Evolutionary conservation across 352 stramenopile species (phyloP).

Genomic region (Globisporangium recalcitrans): DNA sequence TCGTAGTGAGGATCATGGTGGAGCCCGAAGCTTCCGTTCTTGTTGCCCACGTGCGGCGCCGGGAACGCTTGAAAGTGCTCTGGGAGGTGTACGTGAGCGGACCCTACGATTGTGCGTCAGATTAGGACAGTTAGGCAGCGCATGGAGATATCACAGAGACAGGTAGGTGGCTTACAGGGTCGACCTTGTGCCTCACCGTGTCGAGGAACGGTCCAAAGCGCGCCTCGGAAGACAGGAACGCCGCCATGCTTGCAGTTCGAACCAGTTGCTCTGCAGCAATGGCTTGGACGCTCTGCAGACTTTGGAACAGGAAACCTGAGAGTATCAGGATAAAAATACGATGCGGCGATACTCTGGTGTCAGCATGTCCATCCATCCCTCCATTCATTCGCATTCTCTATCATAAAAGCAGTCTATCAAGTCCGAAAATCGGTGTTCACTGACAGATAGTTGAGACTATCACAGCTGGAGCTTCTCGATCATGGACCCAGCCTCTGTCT

Average conservation of each 20-base stretch:
- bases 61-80: constrained; percentile 17
- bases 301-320: neutral
- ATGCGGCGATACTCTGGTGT: neutral
- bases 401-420: neutral
- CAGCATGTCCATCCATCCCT: neutral
- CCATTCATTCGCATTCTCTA: neutral
- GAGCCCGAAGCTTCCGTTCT: constrained; percentile 35
- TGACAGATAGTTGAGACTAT: neutral
- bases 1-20: constrained; percentile 19
- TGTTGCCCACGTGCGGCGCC: constrained; percentile 13
- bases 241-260: constrained; percentile 19
- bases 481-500: neutral
- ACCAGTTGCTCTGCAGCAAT: neutral
- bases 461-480: neutral
- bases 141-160: neutral
- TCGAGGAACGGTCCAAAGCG: constrained; percentile 49
- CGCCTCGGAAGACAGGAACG: constrained; percentile 39
- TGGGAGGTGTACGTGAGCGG: constrained; percentile 37
- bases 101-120: constrained; percentile 21
- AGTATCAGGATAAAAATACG: constrained; percentile 10
- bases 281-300: neutral
- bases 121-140: neutral
- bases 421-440: neutral
- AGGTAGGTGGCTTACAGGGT: constrained; percentile 27
- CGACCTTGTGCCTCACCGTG: constrained; percentile 23